These are phyloP conservation scores for Apiotrichum siamense DNA, from an alignment of 1,284 basidiomycete genomes.

Conservation along the genomic window DNA sequence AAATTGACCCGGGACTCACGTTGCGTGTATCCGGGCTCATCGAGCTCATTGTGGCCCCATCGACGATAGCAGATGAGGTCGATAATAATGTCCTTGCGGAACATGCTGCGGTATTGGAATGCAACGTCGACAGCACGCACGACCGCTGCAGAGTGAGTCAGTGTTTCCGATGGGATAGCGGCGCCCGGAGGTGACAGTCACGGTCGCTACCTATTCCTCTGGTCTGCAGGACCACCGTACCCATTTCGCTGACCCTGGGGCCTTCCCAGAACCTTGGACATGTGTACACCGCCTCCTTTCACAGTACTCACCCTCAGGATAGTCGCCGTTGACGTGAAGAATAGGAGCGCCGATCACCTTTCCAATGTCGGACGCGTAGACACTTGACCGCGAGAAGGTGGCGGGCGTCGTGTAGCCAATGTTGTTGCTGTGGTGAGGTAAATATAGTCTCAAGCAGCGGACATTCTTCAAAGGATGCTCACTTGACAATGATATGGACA, in stretches of 20 bases:
- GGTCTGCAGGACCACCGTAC: no score
- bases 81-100: conserved; percentile 79
- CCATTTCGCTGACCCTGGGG: no score
- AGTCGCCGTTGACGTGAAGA: conserved; percentile 84
- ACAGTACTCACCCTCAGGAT: conserved; percentile 64
- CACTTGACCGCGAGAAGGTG: conserved; percentile 68
- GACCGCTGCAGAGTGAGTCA: conserved; percentile 55
- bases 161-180: no score
- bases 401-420: conserved; percentile 87
- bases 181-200: no score
- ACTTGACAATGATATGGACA: conserved; percentile 88
- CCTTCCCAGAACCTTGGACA: not conserved
- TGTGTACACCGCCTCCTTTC: conserved; percentile 9
- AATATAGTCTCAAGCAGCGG: not conserved
- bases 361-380: conserved; percentile 82
- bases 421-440: conserved; percentile 48
- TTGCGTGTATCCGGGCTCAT: conserved; percentile 83
- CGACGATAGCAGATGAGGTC: conserved; percentile 81
- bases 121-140: conserved; percentile 69
- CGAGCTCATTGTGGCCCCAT: conserved; percentile 81
- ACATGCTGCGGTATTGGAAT: conserved; percentile 73
- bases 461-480: conserved; percentile 35
- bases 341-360: conserved; percentile 86
- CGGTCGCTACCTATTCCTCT: no score
- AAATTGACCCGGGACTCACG: conserved; percentile 35